These are phyloP conservation scores for Macrophomina pseudophaseolina DNA, from an alignment of 2,329 filamentous ascomycete genomes.

Conservation along the genomic window DNA sequence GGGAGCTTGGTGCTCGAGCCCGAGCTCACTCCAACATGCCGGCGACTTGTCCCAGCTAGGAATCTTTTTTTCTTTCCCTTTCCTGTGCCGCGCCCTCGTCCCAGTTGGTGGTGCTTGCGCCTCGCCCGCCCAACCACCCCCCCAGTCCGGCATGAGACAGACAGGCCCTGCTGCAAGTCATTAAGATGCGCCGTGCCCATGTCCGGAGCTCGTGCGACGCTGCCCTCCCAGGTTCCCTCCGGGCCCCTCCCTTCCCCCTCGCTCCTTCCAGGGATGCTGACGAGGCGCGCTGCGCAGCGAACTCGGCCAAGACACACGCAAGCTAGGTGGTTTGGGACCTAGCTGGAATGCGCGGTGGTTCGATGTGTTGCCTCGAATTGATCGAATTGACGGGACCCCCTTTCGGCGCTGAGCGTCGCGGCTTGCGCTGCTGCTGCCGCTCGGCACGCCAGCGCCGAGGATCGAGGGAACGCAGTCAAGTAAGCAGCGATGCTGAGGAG, in stretches of 20 bases:
- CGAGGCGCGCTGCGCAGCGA: slow-evolving; percentile 21
- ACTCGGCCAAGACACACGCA: slow-evolving; percentile 22
- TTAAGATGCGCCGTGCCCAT: slow-evolving; percentile 25
- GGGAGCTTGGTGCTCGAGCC: neutral
- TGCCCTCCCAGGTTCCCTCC: slow-evolving; percentile 20
- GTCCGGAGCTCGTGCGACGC: slow-evolving; percentile 24
- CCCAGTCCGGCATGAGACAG: slow-evolving; percentile 17
- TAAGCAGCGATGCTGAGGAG: too few relatives aligned
- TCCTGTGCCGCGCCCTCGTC: slow-evolving; percentile 13
- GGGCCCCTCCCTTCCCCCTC: neutral
- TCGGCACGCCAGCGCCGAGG: slow-evolving; percentile 9
- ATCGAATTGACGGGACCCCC: slow-evolving; percentile 20
- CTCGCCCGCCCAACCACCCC: neutral
- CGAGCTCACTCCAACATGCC: neutral
- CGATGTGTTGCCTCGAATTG: slow-evolving; percentile 25
- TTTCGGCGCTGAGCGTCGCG: slow-evolving; percentile 12
- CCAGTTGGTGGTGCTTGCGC: slow-evolving; percentile 2
- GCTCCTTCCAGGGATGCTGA: slow-evolving; percentile 8
- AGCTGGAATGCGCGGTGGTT: slow-evolving; percentile 25
- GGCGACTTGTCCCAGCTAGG: slow-evolving; percentile 5
- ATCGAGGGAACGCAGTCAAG: neutral
- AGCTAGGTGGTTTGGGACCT: slow-evolving; percentile 17
- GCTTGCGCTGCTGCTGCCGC: neutral
- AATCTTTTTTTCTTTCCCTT: slow-evolving; percentile 3
- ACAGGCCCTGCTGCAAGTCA: slow-evolving; percentile 25